These are phyloP conservation scores for Jackrogersella minutella DNA, from an alignment of 495 filamentous ascomycete species.

Conservation along the genomic window DNA sequence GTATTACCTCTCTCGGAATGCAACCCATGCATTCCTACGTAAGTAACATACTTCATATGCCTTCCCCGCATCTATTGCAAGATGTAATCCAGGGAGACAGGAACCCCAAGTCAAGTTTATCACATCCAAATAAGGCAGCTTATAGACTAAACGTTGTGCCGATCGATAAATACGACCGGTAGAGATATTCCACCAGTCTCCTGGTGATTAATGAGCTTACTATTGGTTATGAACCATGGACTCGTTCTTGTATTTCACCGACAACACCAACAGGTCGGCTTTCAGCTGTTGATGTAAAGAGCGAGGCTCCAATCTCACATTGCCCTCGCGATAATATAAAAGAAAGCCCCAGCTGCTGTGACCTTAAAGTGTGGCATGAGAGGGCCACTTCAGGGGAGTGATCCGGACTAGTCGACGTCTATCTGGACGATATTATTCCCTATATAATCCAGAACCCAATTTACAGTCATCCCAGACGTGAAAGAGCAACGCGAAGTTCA, in stretches of 20 bases:
- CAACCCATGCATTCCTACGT: slow-evolving; percentile 7
- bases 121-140: slow-evolving; percentile 30
- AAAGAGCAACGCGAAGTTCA: neutral
- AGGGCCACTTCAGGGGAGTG: neutral
- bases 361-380: neutral
- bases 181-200: slow-evolving; percentile 24
- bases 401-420: neutral
- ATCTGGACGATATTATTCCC: too few species aligned
- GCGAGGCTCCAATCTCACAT: neutral
- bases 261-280: neutral
- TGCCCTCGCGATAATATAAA: neutral
- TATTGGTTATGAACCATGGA: slow-evolving; percentile 2
- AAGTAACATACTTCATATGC: too few species aligned
- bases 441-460: too few species aligned
- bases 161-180: slow-evolving; percentile 9
- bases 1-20: slow-evolving; percentile 14
- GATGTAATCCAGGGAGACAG: slow-evolving; percentile 9
- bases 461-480: neutral
- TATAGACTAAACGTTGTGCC: slow-evolving; percentile 8
- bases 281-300: neutral
- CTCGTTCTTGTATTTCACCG: slow-evolving; percentile 17
- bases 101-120: slow-evolving; percentile 21
- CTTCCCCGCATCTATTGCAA: slow-evolving; percentile 33
- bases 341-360: neutral
- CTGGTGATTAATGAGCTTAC: neutral